These are phyloP conservation scores for Trichoderma sp. DNA, from an alignment of 2,329 filamentous ascomycete species.

Conservation along the genomic window DNA sequence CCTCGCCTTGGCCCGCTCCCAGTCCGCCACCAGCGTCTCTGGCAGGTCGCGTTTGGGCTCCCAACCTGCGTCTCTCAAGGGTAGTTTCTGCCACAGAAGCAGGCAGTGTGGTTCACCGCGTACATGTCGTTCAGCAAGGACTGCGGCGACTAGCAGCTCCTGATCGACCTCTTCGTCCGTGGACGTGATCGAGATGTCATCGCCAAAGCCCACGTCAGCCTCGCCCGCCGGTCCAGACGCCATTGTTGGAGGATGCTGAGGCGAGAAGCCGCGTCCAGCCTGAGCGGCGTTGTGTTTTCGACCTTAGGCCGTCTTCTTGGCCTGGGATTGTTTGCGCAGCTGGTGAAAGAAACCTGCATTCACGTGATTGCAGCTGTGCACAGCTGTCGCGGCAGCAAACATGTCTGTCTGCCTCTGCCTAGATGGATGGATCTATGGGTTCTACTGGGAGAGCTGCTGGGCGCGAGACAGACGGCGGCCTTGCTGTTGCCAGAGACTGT, in stretches of 20 bases:
- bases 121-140: constrained; percentile 51
- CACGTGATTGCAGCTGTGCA: constrained; percentile 17
- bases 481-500: no score
- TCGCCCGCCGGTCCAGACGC: not conserved
- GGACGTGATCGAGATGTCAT: constrained; percentile 41
- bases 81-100: constrained; percentile 44
- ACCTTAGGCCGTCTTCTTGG: not conserved
- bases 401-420: not conserved
- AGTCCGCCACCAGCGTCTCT: constrained; percentile 44
- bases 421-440: not conserved
- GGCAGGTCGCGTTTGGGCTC: constrained; percentile 52
- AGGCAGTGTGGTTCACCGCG: constrained; percentile 39
- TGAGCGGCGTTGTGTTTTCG: not conserved
- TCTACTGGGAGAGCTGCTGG: no score
- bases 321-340: not conserved
- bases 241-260: constrained; percentile 15
- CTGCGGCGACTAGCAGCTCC: constrained; percentile 54
- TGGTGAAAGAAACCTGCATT: not conserved
- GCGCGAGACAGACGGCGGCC: no score
- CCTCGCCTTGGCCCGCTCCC: constrained; percentile 47
- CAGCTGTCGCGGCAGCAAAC: not conserved
- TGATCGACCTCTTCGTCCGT: constrained; percentile 40
- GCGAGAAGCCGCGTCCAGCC: not conserved
- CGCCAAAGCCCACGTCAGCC: constrained; percentile 28
- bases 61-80: constrained; percentile 49